Conservation (phyloP, 495 filamentous ascomycete species). For the Umbilicaria muhlenbergii region DNA sequence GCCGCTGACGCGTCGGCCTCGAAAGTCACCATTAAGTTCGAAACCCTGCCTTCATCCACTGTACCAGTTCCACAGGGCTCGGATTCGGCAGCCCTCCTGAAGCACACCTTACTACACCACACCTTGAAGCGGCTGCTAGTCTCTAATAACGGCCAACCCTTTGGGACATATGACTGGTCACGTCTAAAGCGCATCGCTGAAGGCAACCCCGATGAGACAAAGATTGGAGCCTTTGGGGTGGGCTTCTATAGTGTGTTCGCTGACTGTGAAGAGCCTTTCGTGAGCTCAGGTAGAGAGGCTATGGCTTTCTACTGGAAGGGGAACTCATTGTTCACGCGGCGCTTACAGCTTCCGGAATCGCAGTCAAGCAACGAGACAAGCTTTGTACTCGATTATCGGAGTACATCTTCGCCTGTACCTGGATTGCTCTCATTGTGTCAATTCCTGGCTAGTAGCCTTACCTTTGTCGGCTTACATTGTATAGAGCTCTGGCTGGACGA, state of each 20-base stretch:
- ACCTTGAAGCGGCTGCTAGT: slow-evolving; percentile 72
- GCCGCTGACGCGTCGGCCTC: slow-evolving; percentile 88
- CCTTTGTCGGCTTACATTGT: slow-evolving; percentile 75
- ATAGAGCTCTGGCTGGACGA: slow-evolving; percentile 90
- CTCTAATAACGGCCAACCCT: slow-evolving; percentile 76
- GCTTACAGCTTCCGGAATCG: slow-evolving; percentile 48
- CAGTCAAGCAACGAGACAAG: slow-evolving; percentile 56
- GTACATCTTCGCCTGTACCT: slow-evolving; percentile 68
- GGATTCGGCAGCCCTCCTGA: slow-evolving; percentile 53
- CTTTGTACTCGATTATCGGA: slow-evolving; percentile 87
- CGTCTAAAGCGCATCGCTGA: slow-evolving; percentile 92
- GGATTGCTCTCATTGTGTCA: slow-evolving; percentile 71
- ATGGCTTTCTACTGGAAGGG: slow-evolving; percentile 99
- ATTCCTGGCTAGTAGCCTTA: slow-evolving; percentile 88
- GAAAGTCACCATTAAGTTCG: slow-evolving; percentile 78
- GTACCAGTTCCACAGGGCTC: slow-evolving; percentile 54
- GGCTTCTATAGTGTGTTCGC: slow-evolving; percentile 98
- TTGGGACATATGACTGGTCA: slow-evolving; percentile 79
- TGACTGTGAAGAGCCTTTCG: slow-evolving; percentile 93
- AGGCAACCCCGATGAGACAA: slow-evolving; percentile 95
- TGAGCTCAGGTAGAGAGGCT: slow-evolving; percentile 75
- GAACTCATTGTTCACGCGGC: slow-evolving; percentile 81
- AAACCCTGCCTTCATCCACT: slow-evolving; percentile 66
- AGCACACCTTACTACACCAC: slow-evolving; percentile 68
- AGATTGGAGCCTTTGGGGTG: slow-evolving; percentile 97